Evolutionary conservation across 1,284 basidiomycete species (phyloP), one percentile per base, ranked within the genome.

Genomic region (Leccinum griseonigrum): DNA sequence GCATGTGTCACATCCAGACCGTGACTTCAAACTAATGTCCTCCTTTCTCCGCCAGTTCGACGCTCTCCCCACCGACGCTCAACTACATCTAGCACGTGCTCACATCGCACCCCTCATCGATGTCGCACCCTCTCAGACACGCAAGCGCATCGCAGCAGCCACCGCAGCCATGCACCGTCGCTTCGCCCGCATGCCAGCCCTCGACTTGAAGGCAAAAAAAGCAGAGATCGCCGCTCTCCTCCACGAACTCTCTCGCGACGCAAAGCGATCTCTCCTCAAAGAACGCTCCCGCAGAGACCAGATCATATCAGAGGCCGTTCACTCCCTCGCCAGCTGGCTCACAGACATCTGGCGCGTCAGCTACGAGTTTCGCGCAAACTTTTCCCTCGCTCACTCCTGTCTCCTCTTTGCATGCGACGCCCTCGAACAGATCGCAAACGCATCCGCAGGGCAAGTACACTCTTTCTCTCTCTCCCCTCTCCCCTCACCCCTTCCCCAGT

Each of bases 271-370:
- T 0, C 75, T 84, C 63, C 74, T 84, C 64, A 79, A 77, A 54
- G 85, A 85, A 57, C 77, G 79, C 31, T 84, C 82, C 3, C 77
- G 76, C 60, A 76, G 79, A 32, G 79, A 82, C 13, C 84, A 86
- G 63, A 74, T 89, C 1, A 67, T 87, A 6, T 66, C 74, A 28
- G 85, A 88, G 69, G 78, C 81, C 11, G 72, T 87, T 11, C 78
- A 84, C 54, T 83, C 77, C 65, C 67, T 88, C n/a, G 74, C 78
- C 0, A 68, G 68, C 31, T 89, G 86, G 86, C 68, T 88, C 54
- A 81, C 77, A 67, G 80, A 83, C 63, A 81, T 89, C 51, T 89
- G 86, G 86, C 77, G 69, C 56, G 75, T 80, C 34, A 81, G 82
- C 9, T 88, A 82, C 64, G 85, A 88, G 64, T 79, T 85, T 66